phyloP scores from a whole-genome alignment of 2,329 filamentous ascomycete genomes.

The Alternaria longipes region DNA sequence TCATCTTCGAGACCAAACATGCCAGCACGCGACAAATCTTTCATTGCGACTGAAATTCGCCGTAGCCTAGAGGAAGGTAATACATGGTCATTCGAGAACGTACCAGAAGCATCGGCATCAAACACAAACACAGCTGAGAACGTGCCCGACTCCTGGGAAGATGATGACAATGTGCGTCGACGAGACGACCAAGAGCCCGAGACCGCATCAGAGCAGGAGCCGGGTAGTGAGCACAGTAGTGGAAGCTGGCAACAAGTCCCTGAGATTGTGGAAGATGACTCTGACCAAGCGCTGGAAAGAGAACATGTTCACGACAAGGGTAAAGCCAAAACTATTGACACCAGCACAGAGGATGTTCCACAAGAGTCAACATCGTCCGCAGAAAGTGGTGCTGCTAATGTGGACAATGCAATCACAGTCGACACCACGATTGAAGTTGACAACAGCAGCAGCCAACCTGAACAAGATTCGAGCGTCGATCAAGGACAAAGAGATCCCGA shows the following conservation, averaged over 20 bases:
- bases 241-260: conserved; percentile 54
- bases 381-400: conserved; percentile 10
- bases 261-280: conserved; percentile 38
- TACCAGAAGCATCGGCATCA: conserved; percentile 22
- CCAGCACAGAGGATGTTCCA: conserved; percentile 1
- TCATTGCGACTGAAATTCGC: conserved; percentile 58
- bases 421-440: conserved; percentile 10
- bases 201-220: conserved; percentile 37
- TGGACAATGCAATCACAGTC: conserved; percentile 9
- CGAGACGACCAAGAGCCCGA: conserved; percentile 12
- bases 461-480: background rate
- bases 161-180: conserved; percentile 27
- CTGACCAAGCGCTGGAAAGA: conserved; percentile 40
- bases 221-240: conserved; percentile 48
- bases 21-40: conserved; percentile 57
- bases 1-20: conserved; percentile 54
- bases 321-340: conserved; percentile 35
- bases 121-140: conserved; percentile 5
- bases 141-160: conserved; percentile 39
- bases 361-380: conserved; percentile 6
- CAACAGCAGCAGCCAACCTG: conserved; percentile 11
- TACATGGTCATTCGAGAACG: conserved; percentile 44
- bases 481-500: conserved; percentile 7
- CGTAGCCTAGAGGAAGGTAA: conserved; percentile 57
- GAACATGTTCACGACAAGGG: conserved; percentile 35